These are phyloP conservation scores for Firmiana major DNA, from an alignment of 345 rosid genomes.

Conservation along the genomic window DNA sequence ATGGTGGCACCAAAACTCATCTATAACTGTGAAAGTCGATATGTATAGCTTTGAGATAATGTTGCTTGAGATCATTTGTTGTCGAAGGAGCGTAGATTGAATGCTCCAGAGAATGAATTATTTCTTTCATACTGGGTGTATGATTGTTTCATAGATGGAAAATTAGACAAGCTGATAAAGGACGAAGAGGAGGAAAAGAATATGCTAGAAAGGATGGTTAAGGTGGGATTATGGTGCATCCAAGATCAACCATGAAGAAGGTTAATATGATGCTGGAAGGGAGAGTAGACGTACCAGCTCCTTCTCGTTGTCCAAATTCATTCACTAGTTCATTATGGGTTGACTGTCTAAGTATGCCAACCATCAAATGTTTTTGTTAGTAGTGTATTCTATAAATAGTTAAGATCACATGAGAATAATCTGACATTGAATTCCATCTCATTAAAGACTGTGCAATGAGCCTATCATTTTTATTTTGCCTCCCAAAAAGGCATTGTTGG, in stretches of 20 bases:
- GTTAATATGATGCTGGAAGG: conserved; percentile 12
- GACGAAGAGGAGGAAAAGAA: conserved; percentile 11
- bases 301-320: not conserved
- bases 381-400: too few species aligned
- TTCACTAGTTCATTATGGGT: not conserved
- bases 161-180: conserved; percentile 15
- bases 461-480: too few species aligned
- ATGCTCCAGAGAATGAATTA: conserved; percentile 11
- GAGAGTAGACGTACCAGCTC: not conserved
- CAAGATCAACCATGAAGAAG: conserved; percentile 24
- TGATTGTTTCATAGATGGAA: conserved; percentile 9
- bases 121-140: conserved; percentile 29
- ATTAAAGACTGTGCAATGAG: too few species aligned
- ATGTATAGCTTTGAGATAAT: conserved; percentile 28
- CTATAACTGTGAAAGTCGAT: conserved; percentile 10
- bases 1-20: conserved; percentile 19
- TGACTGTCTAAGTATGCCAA: too few species aligned
- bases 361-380: too few species aligned
- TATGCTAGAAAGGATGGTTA: conserved; percentile 9
- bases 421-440: too few species aligned
- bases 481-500: too few species aligned
- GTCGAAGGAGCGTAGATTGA: conserved; percentile 15
- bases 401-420: too few species aligned
- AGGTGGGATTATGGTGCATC: conserved; percentile 27
- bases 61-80: conserved; percentile 27